Conservation (phyloP, 177 flowering plant species). For the Vitis hybrid region DNA sequence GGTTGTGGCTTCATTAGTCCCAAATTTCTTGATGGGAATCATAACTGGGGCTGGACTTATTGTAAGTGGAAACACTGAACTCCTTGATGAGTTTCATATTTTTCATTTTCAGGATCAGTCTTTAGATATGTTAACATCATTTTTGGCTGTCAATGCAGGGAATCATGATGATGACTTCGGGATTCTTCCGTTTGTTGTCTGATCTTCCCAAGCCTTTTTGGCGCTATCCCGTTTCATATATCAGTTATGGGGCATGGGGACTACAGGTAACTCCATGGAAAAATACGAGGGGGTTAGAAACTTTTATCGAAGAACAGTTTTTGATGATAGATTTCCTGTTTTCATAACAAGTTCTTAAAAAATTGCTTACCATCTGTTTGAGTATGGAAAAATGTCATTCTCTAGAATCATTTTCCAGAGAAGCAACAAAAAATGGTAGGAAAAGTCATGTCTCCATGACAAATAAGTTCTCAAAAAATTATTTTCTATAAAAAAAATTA, state of each 20-base stretch:
- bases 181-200: constrained; percentile 50
- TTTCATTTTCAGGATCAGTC: too few species aligned
- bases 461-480: too few species aligned
- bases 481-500: too few species aligned
- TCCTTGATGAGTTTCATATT: too few species aligned
- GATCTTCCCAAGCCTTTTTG: constrained; percentile 64
- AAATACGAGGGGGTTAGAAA: too few species aligned
- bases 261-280: constrained; percentile 27
- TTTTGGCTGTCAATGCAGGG: constrained; percentile 34
- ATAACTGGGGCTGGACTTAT: constrained; percentile 53
- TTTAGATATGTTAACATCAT: not conserved
- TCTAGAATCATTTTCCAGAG: too few species aligned
- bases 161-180: constrained; percentile 60
- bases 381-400: too few species aligned
- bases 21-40: constrained; percentile 61
- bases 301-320: too few species aligned
- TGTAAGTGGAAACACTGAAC: constrained; percentile 19
- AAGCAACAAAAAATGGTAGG: too few species aligned
- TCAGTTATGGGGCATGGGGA: constrained; percentile 51
- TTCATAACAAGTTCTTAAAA: too few species aligned
- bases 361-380: too few species aligned
- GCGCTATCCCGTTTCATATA: constrained; percentile 58
- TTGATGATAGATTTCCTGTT: constrained; percentile 3
- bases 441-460: too few species aligned
- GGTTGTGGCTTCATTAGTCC: constrained; percentile 54